Evolutionary conservation across 2,329 filamentous ascomycete genomes (phyloP).

Genomic region (Alternaria atra): DNA sequence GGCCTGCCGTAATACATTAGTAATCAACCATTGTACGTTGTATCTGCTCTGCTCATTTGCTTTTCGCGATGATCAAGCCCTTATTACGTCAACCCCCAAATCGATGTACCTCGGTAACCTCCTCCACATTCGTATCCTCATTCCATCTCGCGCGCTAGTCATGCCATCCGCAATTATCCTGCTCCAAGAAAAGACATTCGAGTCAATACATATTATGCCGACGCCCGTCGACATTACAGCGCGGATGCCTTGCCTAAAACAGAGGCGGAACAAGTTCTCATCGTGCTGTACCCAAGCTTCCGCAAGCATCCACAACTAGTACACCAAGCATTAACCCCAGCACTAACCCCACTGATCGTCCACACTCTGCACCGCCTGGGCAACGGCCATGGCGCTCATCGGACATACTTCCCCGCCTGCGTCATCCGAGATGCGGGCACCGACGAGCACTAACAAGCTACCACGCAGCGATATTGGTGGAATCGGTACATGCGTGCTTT

Average conservation of each 20-base stretch:
- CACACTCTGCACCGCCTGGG: slow-evolving; percentile 4
- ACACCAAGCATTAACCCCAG: slow-evolving; percentile 15
- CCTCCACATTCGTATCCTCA: background rate
- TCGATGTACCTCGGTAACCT: slow-evolving; percentile 3
- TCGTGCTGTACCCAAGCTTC: slow-evolving; percentile 19
- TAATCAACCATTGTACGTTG: background rate
- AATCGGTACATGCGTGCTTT: slow-evolving; percentile 1
- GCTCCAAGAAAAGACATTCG: background rate
- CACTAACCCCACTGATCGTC: slow-evolving; percentile 31
- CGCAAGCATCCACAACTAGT: slow-evolving; percentile 19
- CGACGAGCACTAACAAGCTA: slow-evolving; percentile 7
- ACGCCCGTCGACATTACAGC: slow-evolving; percentile 4
- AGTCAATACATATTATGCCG: slow-evolving; percentile 1
- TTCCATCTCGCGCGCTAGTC: background rate
- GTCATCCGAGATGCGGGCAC: slow-evolving; percentile 13
- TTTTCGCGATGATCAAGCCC: background rate
- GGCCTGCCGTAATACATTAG: background rate
- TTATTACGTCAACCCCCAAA: background rate
- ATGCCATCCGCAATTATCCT: background rate
- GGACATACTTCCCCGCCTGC: slow-evolving; percentile 17
- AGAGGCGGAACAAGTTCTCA: slow-evolving; percentile 10
- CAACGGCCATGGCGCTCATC: slow-evolving; percentile 24
- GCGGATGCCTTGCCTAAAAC: slow-evolving; percentile 24
- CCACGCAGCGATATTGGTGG: slow-evolving; percentile 14
- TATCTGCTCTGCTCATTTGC: background rate